phyloP scores from a whole-genome alignment of 768 basidiomycete genomes.

The Jaapia argillacea region DNA sequence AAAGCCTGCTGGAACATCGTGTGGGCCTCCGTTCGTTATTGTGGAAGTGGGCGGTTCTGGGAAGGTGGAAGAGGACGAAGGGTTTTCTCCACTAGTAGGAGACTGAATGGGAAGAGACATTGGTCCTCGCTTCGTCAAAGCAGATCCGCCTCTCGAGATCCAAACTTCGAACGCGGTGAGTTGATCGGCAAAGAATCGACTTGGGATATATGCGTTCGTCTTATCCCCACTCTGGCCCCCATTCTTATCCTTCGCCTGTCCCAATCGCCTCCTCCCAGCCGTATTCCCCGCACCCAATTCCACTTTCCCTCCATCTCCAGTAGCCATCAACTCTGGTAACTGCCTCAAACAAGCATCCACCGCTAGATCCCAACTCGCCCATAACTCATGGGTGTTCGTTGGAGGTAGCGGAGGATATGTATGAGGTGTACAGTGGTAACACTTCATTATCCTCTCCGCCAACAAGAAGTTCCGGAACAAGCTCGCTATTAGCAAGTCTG shows the following conservation, averaged over 20 bases:
- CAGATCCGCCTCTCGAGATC: constrained; percentile 90
- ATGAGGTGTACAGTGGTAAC: constrained; percentile 94
- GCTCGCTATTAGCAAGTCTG: constrained; percentile 92
- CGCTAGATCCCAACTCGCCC: constrained; percentile 97
- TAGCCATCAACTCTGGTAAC: constrained; percentile 69
- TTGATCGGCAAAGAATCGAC: constrained; percentile 91
- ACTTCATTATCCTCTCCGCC: constrained; percentile 96
- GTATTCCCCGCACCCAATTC: constrained; percentile 12
- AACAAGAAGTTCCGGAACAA: constrained; percentile 96
- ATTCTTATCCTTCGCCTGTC: not conserved
- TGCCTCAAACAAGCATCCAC: constrained; percentile 91
- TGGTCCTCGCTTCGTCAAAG: constrained; percentile 68
- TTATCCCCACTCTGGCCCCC: constrained; percentile 20
- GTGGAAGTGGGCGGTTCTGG: constrained; percentile 23
- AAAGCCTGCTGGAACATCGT: constrained; percentile 3
- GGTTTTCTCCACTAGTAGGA: constrained; percentile 22
- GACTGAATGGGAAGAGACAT: constrained; percentile 54
- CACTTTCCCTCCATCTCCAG: constrained; percentile 11
- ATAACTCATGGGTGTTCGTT: constrained; percentile 94
- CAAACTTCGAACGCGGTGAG: constrained; percentile 97
- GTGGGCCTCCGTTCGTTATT: constrained; percentile 2
- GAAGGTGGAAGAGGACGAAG: constrained; percentile 4
- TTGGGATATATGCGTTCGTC: constrained; percentile 71
- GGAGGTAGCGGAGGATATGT: constrained; percentile 86
- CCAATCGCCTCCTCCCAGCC: constrained; percentile 12